phyloP scores from a whole-genome alignment of 1,284 basidiomycete species.

The Ceratobasidium sp. region DNA sequence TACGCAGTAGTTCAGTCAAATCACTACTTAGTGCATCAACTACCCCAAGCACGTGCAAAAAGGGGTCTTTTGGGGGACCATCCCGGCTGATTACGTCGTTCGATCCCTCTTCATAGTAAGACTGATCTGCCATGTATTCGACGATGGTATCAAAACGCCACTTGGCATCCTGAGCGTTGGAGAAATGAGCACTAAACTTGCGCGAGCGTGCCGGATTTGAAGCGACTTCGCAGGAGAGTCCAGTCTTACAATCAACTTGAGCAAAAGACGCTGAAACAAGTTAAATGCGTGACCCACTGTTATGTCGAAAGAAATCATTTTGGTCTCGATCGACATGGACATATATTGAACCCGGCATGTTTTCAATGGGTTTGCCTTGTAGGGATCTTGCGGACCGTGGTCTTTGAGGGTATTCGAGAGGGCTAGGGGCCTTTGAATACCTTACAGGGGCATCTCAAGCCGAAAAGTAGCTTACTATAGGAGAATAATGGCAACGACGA shows the following conservation, averaged over 20 bases:
- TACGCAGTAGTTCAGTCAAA: not conserved
- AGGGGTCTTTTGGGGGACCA: not conserved
- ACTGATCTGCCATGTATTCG: not conserved
- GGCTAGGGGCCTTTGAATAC: too few species aligned
- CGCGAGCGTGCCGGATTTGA: not conserved
- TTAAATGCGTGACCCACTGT: not conserved
- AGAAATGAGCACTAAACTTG: not conserved
- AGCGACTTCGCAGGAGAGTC: not conserved
- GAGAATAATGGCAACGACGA: constrained; percentile 4
- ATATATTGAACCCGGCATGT: constrained; percentile 10
- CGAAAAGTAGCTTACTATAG: not conserved
- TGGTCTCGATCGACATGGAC: constrained; percentile 4
- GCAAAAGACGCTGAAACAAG: not conserved
- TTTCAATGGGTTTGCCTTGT: constrained; percentile 12
- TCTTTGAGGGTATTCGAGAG: not conserved
- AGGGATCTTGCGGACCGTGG: not conserved
- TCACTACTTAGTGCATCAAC: not conserved
- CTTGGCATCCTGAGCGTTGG: not conserved
- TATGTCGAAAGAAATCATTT: not conserved
- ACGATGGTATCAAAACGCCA: not conserved
- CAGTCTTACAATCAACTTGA: not conserved
- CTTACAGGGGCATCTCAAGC: too few species aligned
- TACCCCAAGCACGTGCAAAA: not conserved
- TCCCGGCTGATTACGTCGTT: not conserved
- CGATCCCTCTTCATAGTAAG: not conserved